phyloP scores from a whole-genome alignment of 2,329 filamentous ascomycete genomes.

The Hymenoscyphus fructigenus region DNA sequence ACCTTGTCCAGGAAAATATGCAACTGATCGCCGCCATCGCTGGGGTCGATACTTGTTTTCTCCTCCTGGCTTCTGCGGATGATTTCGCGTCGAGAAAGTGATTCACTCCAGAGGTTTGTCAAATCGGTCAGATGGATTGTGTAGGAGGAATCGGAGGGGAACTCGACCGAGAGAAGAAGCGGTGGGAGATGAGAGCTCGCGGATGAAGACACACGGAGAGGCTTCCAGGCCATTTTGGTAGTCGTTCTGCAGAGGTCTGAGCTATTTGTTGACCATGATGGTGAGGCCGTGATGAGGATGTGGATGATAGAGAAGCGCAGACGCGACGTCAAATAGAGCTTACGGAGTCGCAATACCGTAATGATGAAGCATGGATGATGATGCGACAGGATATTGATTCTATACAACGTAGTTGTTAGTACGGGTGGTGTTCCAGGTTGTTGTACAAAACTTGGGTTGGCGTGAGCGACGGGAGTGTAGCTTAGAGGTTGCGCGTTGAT shows the following conservation, averaged over 20 bases:
- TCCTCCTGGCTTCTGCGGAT: constrained; percentile 60
- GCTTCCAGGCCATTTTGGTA: constrained; percentile 30
- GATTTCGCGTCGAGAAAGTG: constrained; percentile 60
- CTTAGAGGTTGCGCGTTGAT: no score
- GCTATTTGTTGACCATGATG: background rate
- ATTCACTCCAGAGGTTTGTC: constrained; percentile 71
- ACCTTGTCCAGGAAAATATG: constrained; percentile 69
- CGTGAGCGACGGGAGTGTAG: no score
- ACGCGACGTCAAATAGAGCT: background rate
- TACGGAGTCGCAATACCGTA: background rate
- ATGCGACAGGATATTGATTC: no score
- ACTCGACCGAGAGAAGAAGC: constrained; percentile 61
- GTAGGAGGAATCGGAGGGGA: constrained; percentile 55
- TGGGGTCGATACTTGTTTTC: constrained; percentile 70
- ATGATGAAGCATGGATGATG: background rate
- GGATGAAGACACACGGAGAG: constrained; percentile 22
- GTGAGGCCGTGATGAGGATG: no score
- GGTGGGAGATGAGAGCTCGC: constrained; percentile 48
- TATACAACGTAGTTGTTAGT: no score
- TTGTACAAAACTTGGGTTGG: no score
- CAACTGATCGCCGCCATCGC: constrained; percentile 65
- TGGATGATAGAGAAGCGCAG: background rate
- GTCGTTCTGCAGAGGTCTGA: constrained; percentile 3
- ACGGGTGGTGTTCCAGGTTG: no score
- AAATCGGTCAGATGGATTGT: constrained; percentile 68